A percentile compares a stretch with the other conserved stretches of the same genome.
phyloP scores from a whole-genome alignment of 768 basidiomycete species.

The Auricularia sp. region DNA sequence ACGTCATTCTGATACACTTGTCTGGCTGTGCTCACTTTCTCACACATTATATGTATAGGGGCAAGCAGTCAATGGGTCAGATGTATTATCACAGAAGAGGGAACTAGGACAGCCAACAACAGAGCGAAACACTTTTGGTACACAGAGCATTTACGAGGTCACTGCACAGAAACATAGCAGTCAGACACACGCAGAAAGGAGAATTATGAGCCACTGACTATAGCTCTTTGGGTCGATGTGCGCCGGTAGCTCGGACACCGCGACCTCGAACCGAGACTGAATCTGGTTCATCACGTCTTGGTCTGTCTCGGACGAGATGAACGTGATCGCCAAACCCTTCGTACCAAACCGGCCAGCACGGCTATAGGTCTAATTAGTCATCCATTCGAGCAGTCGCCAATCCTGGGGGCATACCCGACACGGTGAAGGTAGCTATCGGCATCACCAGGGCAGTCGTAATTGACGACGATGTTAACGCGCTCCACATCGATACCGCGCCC shows the following conservation, averaged over 20 bases:
- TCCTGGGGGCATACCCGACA: slow-evolving; percentile 54
- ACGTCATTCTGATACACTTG: too few relatives aligned
- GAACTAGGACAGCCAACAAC: too few relatives aligned
- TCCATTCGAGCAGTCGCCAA: background rate
- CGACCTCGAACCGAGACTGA: slow-evolving; percentile 94
- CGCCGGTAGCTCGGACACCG: slow-evolving; percentile 88
- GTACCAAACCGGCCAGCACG: slow-evolving; percentile 99
- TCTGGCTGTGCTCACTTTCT: too few relatives aligned
- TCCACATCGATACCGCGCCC: slow-evolving; percentile 99
- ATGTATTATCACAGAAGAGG: too few relatives aligned
- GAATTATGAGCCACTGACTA: slow-evolving; percentile 49
- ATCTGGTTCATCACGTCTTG: slow-evolving; percentile 91
- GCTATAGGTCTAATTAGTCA: slow-evolving; percentile 25
- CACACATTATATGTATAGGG: too few relatives aligned
- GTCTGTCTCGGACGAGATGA: slow-evolving; percentile 86
- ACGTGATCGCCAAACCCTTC: slow-evolving; percentile 97
- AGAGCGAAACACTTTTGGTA: too few relatives aligned
- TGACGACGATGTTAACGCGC: slow-evolving; percentile 98
- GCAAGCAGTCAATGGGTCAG: too few relatives aligned
- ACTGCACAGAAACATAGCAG: slow-evolving; percentile 17
- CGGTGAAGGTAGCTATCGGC: slow-evolving; percentile 98
- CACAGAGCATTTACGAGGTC: slow-evolving; percentile 21
- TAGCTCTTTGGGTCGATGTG: slow-evolving; percentile 91
- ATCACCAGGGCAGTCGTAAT: slow-evolving; percentile 95
- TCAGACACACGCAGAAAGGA: background rate